A percentile compares a stretch with the other conserved stretches of the same genome.
Conservation (phyloP, 2,329 filamentous ascomycete genomes). For the Macroventuria anomochaeta region DNA sequence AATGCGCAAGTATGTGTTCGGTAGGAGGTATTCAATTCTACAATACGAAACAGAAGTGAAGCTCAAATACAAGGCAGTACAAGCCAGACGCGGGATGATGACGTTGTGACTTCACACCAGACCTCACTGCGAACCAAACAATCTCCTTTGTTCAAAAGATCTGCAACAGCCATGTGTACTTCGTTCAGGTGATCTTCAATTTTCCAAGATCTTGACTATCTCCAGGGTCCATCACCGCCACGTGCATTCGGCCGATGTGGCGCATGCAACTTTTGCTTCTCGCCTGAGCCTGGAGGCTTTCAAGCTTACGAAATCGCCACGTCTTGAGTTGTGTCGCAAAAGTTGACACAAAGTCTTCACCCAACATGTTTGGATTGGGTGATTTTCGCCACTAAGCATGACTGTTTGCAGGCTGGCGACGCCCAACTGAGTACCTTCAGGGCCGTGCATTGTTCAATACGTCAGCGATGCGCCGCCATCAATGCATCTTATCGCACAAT, state of each 20-base stretch:
- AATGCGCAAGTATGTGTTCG: not conserved
- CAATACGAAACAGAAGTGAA: slow-evolving; percentile 1
- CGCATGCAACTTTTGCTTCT: not conserved
- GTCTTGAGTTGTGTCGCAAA: not conserved
- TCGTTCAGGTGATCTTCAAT: not conserved
- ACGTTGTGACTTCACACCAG: slow-evolving; percentile 17
- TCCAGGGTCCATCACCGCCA: not conserved
- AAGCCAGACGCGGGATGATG: slow-evolving; percentile 19
- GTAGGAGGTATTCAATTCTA: not conserved
- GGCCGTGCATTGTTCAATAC: slow-evolving; percentile 18
- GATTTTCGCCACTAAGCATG: slow-evolving; percentile 24
- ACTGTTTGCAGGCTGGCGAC: slow-evolving; percentile 3
- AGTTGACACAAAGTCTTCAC: slow-evolving; percentile 5
- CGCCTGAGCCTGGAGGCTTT: not conserved
- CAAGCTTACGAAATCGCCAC: not conserved
- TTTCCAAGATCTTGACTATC: not conserved
- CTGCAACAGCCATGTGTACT: not conserved
- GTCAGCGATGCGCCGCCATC: slow-evolving; percentile 20
- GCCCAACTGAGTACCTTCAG: not conserved
- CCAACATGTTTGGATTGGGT: slow-evolving; percentile 8
- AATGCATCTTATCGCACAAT: slow-evolving; percentile 16
- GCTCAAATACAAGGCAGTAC: not conserved
- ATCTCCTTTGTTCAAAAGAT: not conserved
- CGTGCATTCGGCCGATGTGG: slow-evolving; percentile 2
- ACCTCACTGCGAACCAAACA: not conserved